Conservation (phyloP, 2,329 filamentous ascomycete species). For the Colletotrichum incanum region DNA sequence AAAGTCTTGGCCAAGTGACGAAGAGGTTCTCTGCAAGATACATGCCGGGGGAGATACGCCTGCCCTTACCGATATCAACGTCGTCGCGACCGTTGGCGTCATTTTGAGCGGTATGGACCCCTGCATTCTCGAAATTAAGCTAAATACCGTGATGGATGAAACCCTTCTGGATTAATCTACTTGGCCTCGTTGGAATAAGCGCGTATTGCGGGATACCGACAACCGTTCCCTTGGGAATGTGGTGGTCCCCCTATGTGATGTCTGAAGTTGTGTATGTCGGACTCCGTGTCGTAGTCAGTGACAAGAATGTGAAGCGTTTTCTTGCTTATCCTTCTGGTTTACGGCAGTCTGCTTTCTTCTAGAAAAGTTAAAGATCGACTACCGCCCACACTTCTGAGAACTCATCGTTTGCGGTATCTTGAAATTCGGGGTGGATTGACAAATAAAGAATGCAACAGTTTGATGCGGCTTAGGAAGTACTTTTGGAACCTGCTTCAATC, state of each 20-base stretch:
- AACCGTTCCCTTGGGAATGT: conserved; percentile 18
- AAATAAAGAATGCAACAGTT: too few species aligned
- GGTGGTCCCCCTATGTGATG: conserved; percentile 52
- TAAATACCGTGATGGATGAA: conserved; percentile 2
- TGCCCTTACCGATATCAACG: conserved; percentile 58
- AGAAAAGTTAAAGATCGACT: too few species aligned
- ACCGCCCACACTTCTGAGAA: too few species aligned
- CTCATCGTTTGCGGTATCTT: too few species aligned
- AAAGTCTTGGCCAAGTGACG: conserved; percentile 63
- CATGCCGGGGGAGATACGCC: conserved; percentile 59
- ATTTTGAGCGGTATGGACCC: conserved; percentile 4
- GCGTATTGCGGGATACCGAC: conserved; percentile 7
- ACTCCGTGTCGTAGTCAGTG: conserved; percentile 61
- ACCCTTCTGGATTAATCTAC: neutral
- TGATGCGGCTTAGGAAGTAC: too few species aligned
- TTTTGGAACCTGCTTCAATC: too few species aligned
- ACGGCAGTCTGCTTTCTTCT: too few species aligned
- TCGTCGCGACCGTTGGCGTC: neutral
- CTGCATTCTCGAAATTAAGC: conserved; percentile 17
- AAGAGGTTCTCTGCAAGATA: conserved; percentile 67
- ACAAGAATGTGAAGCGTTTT: too few species aligned
- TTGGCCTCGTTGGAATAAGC: neutral
- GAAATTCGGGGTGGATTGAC: too few species aligned
- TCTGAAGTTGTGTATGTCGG: too few species aligned
- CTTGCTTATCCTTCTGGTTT: too few species aligned